These are phyloP conservation scores for Monosiga brevicollis DNA, from an alignment of 78 protist species.

Conservation along the genomic window DNA sequence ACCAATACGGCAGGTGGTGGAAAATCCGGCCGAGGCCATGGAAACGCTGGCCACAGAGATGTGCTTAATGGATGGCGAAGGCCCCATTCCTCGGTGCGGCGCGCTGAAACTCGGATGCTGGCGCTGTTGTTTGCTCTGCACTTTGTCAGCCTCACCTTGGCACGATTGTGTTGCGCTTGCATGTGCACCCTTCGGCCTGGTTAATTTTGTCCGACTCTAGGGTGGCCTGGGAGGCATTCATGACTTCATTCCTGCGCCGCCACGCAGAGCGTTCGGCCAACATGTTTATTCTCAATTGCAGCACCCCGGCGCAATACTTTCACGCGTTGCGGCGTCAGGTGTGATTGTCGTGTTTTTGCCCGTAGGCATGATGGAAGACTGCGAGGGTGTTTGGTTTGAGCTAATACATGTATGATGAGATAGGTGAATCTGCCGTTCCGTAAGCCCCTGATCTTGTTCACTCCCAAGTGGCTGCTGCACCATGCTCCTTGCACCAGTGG, in stretches of 20 bases:
- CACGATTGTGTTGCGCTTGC: not conserved
- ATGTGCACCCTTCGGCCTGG: not conserved
- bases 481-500: not conserved
- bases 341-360: no score
- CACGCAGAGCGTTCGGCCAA: constrained; percentile 15
- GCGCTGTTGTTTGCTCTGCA: not conserved
- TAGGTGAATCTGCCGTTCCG: constrained; percentile 52
- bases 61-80: not conserved
- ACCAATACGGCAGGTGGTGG: not conserved
- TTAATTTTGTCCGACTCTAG: not conserved
- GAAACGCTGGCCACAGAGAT: not conserved
- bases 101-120: not conserved
- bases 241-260: not conserved
- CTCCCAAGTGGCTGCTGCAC: constrained; percentile 56
- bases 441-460: constrained; percentile 81
- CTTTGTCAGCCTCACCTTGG: no score
- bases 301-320: constrained; percentile 94
- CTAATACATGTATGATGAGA: no score
- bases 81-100: not conserved
- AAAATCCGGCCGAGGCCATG: not conserved
- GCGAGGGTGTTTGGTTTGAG: no score
- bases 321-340: constrained; percentile 84
- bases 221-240: not conserved
- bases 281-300: constrained; percentile 54
- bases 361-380: no score